Conservation (phyloP, 1,139 yeast species). For the Scheffersomyces titani region DNA sequence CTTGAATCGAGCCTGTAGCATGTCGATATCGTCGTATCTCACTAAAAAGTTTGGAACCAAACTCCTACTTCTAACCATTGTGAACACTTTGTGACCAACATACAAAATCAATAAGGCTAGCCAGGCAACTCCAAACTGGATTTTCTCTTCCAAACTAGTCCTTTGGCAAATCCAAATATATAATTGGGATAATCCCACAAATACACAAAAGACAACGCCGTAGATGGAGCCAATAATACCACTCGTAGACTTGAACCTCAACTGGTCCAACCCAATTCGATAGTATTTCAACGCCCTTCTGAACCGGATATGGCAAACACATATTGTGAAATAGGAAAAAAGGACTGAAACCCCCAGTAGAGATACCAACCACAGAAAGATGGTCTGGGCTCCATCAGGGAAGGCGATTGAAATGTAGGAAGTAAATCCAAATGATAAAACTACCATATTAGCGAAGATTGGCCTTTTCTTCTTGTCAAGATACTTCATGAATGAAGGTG, state of each 20-base stretch:
- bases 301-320: conserved; percentile 4
- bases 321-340: conserved; percentile 5
- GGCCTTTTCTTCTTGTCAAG: conserved; percentile 17
- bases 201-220: neutral
- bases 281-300: conserved; percentile 1
- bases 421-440: conserved; percentile 15
- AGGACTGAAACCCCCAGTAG: conserved; percentile 16
- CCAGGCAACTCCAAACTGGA: neutral
- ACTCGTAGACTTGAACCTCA: neutral
- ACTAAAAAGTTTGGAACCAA: neutral
- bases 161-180: neutral
- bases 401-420: conserved; percentile 14
- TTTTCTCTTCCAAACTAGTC: neutral
- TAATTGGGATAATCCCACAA: conserved; percentile 1
- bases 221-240: conserved; percentile 2
- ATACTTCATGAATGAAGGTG: conserved; percentile 13
- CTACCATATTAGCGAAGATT: conserved; percentile 13
- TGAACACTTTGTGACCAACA: neutral
- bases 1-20: conserved; percentile 1
- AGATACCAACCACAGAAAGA: conserved; percentile 17
- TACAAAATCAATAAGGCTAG: neutral
- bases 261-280: neutral
- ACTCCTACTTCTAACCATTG: neutral
- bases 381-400: conserved; percentile 10
- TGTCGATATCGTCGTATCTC: neutral